Evolutionary conservation across 305 asterid genomes (phyloP), one percentile per base, ranked within the genome.

Genomic region (Coffea humblotiana): DNA sequence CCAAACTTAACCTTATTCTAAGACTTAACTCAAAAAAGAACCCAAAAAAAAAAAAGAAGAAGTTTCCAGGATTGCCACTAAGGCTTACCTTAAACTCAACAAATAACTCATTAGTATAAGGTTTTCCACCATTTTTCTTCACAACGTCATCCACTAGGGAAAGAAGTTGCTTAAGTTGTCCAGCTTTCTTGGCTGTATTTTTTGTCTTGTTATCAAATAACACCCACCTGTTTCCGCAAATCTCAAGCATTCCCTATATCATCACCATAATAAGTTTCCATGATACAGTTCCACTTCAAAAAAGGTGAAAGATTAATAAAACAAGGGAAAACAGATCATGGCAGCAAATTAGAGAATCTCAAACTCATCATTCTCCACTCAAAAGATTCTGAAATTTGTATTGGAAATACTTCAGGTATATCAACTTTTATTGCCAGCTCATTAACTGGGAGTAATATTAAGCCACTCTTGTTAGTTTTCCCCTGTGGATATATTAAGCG

Each of bases 191-290:
- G 71, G 2, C 21, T 77, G 71, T 61, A 74, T 91, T 91, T 70
- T 77, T 87, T 2, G 93, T 88, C 85, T 77, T 83, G 84, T 95
- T 95, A 82, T 93, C 90, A 78, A 93, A 91, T 9, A 88, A 83
- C 45, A 90, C 88, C 56, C 25, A 2, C 78, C 98, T 93, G 65
- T 93, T 81, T 58, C 93, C 95, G 80, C 98, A 94, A 89, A 81
- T 75, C 32, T 45, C 29, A 25, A 93, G 91, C 51, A 80, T 85
- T 75, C 83, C 86, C 97, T 93, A 80, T 47, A 77, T 76, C 83
- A 86, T 75, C 63, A 78, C 37, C 74, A 35, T 9, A 16, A 35
- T 21, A 15, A 61, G 66, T 52, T 63, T 21, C 16, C 49, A 65
- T 40, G 13, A 13, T 37, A 60, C 3, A 14, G 9, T 32, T 40